These are phyloP conservation scores for Dichotomopilus funicola DNA, from an alignment of 2,329 filamentous ascomycete genomes.

Conservation along the genomic window DNA sequence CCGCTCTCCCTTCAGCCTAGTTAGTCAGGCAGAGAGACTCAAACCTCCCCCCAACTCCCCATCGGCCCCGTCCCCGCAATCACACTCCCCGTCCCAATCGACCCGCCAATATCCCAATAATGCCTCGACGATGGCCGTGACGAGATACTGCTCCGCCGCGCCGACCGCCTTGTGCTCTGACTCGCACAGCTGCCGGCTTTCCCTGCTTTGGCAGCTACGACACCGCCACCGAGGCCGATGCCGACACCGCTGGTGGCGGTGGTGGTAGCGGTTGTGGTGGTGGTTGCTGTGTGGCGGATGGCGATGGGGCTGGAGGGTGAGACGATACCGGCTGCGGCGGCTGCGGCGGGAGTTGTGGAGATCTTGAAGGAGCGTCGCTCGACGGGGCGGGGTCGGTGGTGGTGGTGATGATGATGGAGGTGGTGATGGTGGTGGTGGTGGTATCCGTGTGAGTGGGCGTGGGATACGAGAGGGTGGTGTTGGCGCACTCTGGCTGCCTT, in stretches of 20 bases:
- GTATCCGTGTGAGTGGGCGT: conserved; percentile 25
- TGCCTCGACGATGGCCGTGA: conserved; percentile 75
- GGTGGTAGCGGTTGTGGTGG: too few relatives aligned
- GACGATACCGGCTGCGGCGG: too few relatives aligned
- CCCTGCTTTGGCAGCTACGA: too few relatives aligned
- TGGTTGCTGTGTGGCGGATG: conserved; percentile 35
- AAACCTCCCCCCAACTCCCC: conserved; percentile 73
- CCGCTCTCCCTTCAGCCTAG: too few relatives aligned
- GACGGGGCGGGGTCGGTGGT: conserved; percentile 36
- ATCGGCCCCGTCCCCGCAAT: conserved; percentile 60
- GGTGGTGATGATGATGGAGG: conserved; percentile 13
- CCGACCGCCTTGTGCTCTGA: conserved; percentile 73
- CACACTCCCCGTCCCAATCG: conserved; percentile 67
- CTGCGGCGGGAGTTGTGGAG: conserved; percentile 23
- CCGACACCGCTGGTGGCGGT: too few relatives aligned
- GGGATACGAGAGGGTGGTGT: conserved; percentile 77
- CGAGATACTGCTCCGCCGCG: conserved; percentile 60
- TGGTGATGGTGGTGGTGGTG: conserved; percentile 33
- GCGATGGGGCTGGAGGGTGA: conserved; percentile 42
- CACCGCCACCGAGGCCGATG: too few relatives aligned
- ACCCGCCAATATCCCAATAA: conserved; percentile 88
- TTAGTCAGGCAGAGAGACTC: too few relatives aligned
- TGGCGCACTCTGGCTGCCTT: conserved; percentile 79
- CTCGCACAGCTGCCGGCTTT: conserved; percentile 67
- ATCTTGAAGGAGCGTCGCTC: conserved; percentile 54